Conservation (phyloP, 2,329 filamentous ascomycete genomes). For the Xylaria sp. region DNA sequence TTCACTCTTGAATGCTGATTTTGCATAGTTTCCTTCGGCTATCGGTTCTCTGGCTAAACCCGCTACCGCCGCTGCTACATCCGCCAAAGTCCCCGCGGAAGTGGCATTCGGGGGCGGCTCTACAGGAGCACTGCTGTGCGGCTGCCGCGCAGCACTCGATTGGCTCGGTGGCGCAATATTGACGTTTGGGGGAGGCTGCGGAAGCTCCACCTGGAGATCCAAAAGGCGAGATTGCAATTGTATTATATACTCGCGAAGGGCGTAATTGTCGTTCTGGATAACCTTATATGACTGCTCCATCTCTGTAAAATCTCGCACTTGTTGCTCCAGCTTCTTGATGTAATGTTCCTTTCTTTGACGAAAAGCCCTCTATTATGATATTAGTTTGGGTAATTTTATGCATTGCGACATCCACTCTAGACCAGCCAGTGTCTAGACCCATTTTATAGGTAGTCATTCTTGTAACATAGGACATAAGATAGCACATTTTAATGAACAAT, state of each 20-base stretch:
- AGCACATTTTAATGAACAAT: not conserved
- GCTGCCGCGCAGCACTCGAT: constrained; percentile 40
- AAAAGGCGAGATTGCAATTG: constrained; percentile 87
- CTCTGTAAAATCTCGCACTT: constrained; percentile 82
- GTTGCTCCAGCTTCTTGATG: constrained; percentile 96
- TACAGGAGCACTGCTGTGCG: constrained; percentile 40
- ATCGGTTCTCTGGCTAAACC: constrained; percentile 48
- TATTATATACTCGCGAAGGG: constrained; percentile 91
- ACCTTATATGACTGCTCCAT: constrained; percentile 82
- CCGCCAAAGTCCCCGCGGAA: constrained; percentile 50
- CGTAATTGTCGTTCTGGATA: constrained; percentile 90
- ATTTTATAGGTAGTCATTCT: not conserved
- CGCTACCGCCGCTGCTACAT: constrained; percentile 51
- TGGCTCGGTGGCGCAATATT: constrained; percentile 67
- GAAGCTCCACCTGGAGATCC: constrained; percentile 84
- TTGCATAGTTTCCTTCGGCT: constrained; percentile 44
- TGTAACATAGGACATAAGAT: not conserved
- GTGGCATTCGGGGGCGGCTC: constrained; percentile 40
- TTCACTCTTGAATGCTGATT: constrained; percentile 54
- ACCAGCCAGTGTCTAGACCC: not conserved
- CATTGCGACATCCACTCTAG: not conserved
- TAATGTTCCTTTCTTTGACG: constrained; percentile 97
- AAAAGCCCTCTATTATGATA: constrained; percentile 79
- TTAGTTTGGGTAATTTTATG: constrained; percentile 22
- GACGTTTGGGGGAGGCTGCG: constrained; percentile 83